Base-by-base conservation (phyloP, 345 rosid genomes). In the Carallia pectinifolia region DNA sequence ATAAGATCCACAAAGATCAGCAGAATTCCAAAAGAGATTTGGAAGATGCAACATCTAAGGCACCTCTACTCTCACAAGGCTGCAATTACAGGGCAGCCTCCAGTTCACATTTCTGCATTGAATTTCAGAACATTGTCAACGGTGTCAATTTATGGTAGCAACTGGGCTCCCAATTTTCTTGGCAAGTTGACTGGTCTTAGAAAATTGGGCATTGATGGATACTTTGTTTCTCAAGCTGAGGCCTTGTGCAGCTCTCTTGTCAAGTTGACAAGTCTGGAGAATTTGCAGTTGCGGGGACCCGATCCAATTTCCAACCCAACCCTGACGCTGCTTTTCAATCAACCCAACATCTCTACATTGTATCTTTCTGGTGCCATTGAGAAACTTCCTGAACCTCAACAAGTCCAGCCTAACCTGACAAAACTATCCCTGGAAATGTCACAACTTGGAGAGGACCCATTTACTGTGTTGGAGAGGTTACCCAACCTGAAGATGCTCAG, bases 41-140 rank as follows among this genome's bases (percentile, higher is more conserved):
- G 79, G 79, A 69, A 70, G 64, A 58, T 75, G 74, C 44, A 61
- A 40, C 56, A 64, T 37, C 27, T 75, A 17, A 29, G 74, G 19
- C 79, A 65, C 59, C 70, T 75, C 18, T 70, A 69, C 40, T 52
- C 52, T 9, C 40, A 65, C 40, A 48, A 9, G 68, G 31, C 29
- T 48, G 58, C 58, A 33, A 52, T 48, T 15, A 48, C 68, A 29
- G 56, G 56, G 12, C 58, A 36, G 33, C 19, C 6, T 0, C 58
- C 58, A 18, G 54, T 5, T 64, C 54, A 27, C 16, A 31, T 64
- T 44, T 64, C 23, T 29, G 36, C 54, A 40, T 4, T 29, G 30
- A 40, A 64, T 15, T 54, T 64, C 36, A 40, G 36, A 64, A 44
- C 67, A 44, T 33, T 48, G 31, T 48, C 58, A 1, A 48, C 44